A percentile compares a stretch with the other conserved stretches of the same genome.
These are phyloP conservation scores for Colletotrichum chlorophyti DNA, from an alignment of 2,329 filamentous ascomycete genomes.

Conservation along the genomic window DNA sequence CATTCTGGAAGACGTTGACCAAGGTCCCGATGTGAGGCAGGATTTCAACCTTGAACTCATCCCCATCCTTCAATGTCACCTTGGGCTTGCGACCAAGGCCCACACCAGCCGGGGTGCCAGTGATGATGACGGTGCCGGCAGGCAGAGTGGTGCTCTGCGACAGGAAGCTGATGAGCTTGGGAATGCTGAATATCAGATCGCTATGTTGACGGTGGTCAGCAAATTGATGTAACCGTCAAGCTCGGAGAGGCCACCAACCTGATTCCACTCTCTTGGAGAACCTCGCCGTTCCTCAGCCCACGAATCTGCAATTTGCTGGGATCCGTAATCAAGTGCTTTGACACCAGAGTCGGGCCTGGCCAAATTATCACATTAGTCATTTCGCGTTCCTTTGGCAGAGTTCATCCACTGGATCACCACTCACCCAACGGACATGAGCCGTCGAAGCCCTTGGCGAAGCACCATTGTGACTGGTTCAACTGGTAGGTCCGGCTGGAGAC, in stretches of 20 bases:
- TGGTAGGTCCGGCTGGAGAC: constrained; percentile 66
- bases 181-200: constrained; percentile 61
- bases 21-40: constrained; percentile 50
- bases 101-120: constrained; percentile 50
- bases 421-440: constrained; percentile 54
- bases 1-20: constrained; percentile 36
- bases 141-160: constrained; percentile 51
- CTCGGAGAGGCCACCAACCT: constrained; percentile 33
- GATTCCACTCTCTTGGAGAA: constrained; percentile 52
- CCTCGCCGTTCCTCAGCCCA: constrained; percentile 56
- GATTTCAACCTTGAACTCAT: constrained; percentile 52
- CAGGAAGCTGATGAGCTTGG: constrained; percentile 49
- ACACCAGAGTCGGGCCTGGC: constrained; percentile 56
- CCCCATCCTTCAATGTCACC: constrained; percentile 44
- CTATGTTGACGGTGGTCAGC: constrained; percentile 38
- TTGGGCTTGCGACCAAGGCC: constrained; percentile 45
- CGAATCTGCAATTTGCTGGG: constrained; percentile 46
- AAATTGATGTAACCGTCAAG: constrained; percentile 8
- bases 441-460: constrained; percentile 65
- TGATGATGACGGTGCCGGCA: constrained; percentile 49
- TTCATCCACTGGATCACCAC: too few relatives aligned
- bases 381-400: too few relatives aligned
- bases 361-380: background rate
- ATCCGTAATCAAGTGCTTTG: constrained; percentile 47
- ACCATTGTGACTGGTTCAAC: constrained; percentile 60